Evolutionary conservation across 257 asterid species (phyloP).

Genomic region (Nicotiana tabacum): DNA sequence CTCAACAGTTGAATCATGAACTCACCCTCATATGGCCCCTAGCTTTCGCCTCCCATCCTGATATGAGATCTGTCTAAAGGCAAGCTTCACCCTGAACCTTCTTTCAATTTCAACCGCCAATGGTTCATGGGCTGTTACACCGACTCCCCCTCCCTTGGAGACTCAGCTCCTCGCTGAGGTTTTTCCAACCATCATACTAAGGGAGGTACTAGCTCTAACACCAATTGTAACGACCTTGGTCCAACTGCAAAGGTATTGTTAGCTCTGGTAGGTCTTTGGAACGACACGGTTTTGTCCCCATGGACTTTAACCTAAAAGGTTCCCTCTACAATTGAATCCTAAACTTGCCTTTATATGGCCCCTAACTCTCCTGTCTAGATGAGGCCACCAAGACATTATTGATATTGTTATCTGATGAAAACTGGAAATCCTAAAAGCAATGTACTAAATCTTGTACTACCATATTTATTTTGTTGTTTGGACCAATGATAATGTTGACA

Average conservation of each 20-base stretch:
- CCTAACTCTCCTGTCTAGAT: too few species aligned
- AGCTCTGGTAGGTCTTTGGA: background rate
- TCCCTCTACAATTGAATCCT: too few species aligned
- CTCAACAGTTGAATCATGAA: background rate
- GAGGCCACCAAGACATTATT: too few species aligned
- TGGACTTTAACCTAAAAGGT: too few species aligned
- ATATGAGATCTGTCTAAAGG: background rate
- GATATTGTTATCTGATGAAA: too few species aligned
- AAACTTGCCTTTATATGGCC: too few species aligned
- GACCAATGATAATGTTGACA: too few species aligned
- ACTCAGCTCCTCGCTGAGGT: background rate
- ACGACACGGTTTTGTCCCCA: background rate
- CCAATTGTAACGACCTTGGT: background rate
- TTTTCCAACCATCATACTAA: background rate
- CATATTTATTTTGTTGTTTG: too few species aligned
- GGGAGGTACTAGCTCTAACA: background rate
- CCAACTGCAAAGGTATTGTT: background rate
- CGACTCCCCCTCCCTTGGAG: background rate
- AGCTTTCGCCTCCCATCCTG: background rate
- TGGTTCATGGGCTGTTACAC: background rate
- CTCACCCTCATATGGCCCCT: background rate
- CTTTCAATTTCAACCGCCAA: background rate
- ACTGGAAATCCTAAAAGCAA: too few species aligned
- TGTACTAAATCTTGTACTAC: too few species aligned
- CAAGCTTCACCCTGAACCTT: background rate